These are phyloP conservation scores for Colletotrichum orbiculare DNA, from an alignment of 2,329 filamentous ascomycete genomes.

Conservation along the genomic window DNA sequence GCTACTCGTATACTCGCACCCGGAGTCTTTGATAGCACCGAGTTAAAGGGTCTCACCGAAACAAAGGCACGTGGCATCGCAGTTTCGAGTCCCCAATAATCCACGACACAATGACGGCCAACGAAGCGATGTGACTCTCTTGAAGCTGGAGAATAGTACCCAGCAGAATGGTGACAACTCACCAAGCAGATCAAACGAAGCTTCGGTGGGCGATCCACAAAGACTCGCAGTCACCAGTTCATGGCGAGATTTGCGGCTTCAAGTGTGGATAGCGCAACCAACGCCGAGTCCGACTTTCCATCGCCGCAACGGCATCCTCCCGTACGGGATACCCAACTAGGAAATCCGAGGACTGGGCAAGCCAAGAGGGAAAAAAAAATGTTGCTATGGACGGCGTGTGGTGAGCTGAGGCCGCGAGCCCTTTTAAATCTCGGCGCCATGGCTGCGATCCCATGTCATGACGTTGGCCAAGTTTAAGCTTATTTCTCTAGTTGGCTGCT, in stretches of 20 bases:
- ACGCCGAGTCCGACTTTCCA: constrained; percentile 21
- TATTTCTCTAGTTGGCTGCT: constrained; percentile 32
- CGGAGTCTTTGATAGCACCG: too few relatives aligned
- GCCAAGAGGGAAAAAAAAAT: neutral
- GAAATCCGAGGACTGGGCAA: constrained; percentile 31
- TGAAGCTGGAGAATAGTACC: neutral
- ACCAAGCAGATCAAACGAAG: neutral
- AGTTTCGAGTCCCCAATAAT: too few relatives aligned
- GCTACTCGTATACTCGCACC: neutral
- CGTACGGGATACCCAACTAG: constrained; percentile 29
- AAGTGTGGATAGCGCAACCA: constrained; percentile 16
- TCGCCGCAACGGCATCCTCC: constrained; percentile 22
- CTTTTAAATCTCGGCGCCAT: constrained; percentile 33
- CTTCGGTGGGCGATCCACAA: neutral
- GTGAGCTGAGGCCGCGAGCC: constrained; percentile 12
- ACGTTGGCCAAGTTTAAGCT: constrained; percentile 38
- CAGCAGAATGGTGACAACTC: too few relatives aligned
- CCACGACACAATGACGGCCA: neutral
- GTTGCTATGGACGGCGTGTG: neutral
- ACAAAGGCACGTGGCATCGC: too few relatives aligned
- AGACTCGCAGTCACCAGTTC: neutral
- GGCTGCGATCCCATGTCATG: constrained; percentile 17
- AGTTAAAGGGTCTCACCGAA: too few relatives aligned
- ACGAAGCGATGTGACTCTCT: neutral
- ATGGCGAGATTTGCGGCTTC: neutral